These are phyloP conservation scores for Wickerhamiella parazyma DNA, from an alignment of 805 yeast species.

Conservation along the genomic window DNA sequence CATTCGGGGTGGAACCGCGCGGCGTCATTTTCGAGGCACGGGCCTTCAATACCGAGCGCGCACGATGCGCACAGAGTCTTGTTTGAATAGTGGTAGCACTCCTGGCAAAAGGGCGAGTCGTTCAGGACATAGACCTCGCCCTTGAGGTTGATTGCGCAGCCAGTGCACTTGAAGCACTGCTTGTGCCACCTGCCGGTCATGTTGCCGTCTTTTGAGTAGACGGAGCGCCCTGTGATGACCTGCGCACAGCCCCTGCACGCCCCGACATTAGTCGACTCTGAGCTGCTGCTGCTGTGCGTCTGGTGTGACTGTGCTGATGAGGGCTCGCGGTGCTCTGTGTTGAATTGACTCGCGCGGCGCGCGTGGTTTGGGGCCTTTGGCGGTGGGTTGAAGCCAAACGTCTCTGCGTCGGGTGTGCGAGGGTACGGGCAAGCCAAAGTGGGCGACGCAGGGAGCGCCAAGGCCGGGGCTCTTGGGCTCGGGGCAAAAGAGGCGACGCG, in stretches of 20 bases:
- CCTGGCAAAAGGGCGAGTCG: slow-evolving; percentile 71
- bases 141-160: slow-evolving; percentile 34
- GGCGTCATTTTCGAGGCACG: slow-evolving; percentile 51
- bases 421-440: background rate
- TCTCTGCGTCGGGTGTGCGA: background rate
- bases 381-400: background rate
- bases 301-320: too few species aligned
- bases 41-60: slow-evolving; percentile 70
- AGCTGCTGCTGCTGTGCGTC: slow-evolving; percentile 2
- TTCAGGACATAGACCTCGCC: slow-evolving; percentile 47
- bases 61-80: slow-evolving; percentile 64
- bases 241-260: slow-evolving; percentile 58
- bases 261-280: slow-evolving; percentile 5
- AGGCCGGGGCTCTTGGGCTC: too few species aligned
- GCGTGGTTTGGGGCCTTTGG: background rate
- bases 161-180: slow-evolving; percentile 61
- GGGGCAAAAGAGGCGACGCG: background rate
- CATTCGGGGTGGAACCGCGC: slow-evolving; percentile 66
- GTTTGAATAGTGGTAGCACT: slow-evolving; percentile 63
- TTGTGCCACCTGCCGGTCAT: slow-evolving; percentile 82
- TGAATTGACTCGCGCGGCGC: background rate
- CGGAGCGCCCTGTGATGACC: slow-evolving; percentile 48
- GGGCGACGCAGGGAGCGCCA: too few species aligned
- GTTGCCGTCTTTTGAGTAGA: slow-evolving; percentile 65
- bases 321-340: background rate